Percentiles rank a stretch among this genome's conserved stretches.
phyloP scores from a whole-genome alignment of 2,329 filamentous ascomycete species.

The Aspergillus aculeatus region DNA sequence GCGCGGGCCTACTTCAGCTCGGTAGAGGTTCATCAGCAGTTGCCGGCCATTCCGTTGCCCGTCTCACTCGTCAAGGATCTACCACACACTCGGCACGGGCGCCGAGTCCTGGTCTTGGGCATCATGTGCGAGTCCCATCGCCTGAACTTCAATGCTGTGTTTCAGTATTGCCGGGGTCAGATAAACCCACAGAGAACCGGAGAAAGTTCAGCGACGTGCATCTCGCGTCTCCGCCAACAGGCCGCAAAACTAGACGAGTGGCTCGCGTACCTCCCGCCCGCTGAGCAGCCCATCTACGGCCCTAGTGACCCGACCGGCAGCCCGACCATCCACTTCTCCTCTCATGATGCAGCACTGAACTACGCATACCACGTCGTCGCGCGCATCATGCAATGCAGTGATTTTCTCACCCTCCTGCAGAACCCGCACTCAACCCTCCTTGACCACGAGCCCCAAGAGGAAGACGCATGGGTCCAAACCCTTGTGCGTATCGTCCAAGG shows the following conservation, averaged over 20 bases:
- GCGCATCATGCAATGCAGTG: slow-evolving; percentile 25
- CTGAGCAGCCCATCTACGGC: no score
- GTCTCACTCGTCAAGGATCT: not conserved
- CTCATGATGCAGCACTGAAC: slow-evolving; percentile 26
- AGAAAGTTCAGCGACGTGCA: no score
- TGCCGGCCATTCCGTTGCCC: slow-evolving; percentile 16
- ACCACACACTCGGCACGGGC: slow-evolving; percentile 10
- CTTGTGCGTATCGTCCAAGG: slow-evolving; percentile 19
- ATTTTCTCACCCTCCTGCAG: no score
- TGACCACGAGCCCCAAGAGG: not conserved
- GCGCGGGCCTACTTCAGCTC: slow-evolving; percentile 27
- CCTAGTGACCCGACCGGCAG: no score
- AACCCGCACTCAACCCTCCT: no score
- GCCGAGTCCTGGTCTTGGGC: slow-evolving; percentile 19
- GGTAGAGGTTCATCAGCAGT: slow-evolving; percentile 15
- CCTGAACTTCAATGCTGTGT: slow-evolving; percentile 12
- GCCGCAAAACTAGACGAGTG: slow-evolving; percentile 17
- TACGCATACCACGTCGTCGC: slow-evolving; percentile 24
- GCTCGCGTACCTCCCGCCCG: not conserved
- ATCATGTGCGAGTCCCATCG: slow-evolving; percentile 28
- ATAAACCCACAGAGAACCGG: no score
- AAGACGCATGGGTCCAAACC: slow-evolving; percentile 13
- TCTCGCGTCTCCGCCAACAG: no score
- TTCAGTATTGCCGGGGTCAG: slow-evolving; percentile 4
- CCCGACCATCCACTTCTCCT: slow-evolving; percentile 13